phyloP scores from a whole-genome alignment of 2,329 filamentous ascomycete genomes.

The Pseudogymnoascus sp. region DNA sequence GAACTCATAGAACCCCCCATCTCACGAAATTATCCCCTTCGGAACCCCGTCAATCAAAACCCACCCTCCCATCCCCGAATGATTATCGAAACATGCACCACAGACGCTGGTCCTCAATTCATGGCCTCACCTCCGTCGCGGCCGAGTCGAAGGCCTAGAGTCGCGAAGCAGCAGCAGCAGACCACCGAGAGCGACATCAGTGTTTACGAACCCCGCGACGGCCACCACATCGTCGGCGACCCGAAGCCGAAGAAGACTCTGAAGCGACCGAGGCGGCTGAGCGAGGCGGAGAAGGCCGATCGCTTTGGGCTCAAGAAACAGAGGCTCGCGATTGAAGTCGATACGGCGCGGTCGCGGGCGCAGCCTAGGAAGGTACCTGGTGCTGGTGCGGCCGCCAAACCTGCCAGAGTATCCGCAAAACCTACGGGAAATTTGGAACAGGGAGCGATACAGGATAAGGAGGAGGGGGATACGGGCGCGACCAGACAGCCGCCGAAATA shows the following conservation, averaged over 20 bases:
- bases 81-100: constrained; percentile 6
- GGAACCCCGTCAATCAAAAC: background rate
- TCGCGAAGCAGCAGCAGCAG: background rate
- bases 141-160: constrained; percentile 2
- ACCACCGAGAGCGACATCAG: background rate
- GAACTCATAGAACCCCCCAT: background rate
- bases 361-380: background rate
- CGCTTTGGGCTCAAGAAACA: background rate
- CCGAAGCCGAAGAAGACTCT: background rate
- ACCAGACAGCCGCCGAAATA: constrained; percentile 32
- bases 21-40: background rate
- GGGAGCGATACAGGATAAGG: constrained; percentile 10
- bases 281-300: background rate
- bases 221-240: background rate
- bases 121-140: background rate
- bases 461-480: background rate
- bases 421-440: constrained; percentile 19
- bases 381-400: background rate
- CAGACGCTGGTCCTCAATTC: background rate
- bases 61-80: background rate
- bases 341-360: background rate
- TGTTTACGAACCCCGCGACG: background rate
- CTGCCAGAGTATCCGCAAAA: background rate
- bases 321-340: background rate
- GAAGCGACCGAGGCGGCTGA: background rate